Percentiles rank a stretch among this genome's conserved stretches.
Conservation (phyloP, 225 moss, liverwort and hornwort species). For the Marchantia polymorpha region DNA sequence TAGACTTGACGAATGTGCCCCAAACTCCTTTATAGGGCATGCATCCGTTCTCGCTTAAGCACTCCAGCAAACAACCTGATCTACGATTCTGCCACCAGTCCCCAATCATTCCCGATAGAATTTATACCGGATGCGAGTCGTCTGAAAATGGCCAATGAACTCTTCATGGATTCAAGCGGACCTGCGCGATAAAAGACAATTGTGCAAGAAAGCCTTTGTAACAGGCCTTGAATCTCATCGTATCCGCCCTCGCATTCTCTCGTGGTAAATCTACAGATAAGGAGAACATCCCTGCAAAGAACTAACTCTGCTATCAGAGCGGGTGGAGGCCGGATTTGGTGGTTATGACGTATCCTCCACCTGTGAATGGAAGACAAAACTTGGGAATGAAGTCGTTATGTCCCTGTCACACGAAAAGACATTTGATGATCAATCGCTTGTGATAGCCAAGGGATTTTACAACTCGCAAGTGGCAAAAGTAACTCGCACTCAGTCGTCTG, state of each 20-base stretch:
- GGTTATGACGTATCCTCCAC: slow-evolving; percentile 78
- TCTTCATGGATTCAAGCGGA: slow-evolving; percentile 12
- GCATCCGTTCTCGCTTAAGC: slow-evolving; percentile 6
- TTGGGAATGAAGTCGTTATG: slow-evolving; percentile 93
- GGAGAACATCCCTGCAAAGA: slow-evolving; percentile 9
- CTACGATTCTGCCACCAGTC: slow-evolving; percentile 9
- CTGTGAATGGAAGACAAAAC: slow-evolving; percentile 97
- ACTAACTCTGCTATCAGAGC: slow-evolving; percentile 15
- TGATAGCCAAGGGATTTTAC: neutral
- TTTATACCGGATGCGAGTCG: slow-evolving; percentile 13
- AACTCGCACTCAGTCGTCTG: neutral
- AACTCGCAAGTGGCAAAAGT: neutral
- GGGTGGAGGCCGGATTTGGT: neutral
- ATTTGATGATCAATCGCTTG: neutral
- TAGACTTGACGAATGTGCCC: neutral
- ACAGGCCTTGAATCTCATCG: slow-evolving; percentile 15
- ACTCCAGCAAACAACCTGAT: slow-evolving; percentile 7
- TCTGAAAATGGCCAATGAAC: slow-evolving; percentile 17
- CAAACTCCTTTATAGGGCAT: neutral
- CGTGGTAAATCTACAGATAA: neutral
- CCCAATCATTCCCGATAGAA: slow-evolving; percentile 1
- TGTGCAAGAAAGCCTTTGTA: neutral
- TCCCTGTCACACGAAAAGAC: slow-evolving; percentile 43
- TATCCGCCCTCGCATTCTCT: slow-evolving; percentile 2
- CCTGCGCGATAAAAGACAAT: slow-evolving; percentile 8